Base-by-base conservation (phyloP, 2,329 filamentous ascomycete species). In the Pestalotiopsis sp. region DNA sequence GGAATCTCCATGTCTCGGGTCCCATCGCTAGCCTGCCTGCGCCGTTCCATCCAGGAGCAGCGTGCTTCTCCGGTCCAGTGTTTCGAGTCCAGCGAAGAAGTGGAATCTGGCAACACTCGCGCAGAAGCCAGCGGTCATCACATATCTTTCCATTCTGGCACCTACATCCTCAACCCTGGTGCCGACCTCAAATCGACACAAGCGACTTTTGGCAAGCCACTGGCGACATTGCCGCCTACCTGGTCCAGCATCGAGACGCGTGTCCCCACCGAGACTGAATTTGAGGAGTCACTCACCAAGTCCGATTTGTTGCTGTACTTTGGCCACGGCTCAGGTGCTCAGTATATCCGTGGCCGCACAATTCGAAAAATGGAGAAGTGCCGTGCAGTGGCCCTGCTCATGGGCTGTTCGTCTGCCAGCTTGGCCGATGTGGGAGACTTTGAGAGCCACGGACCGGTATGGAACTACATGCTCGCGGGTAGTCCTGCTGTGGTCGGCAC, bases 241-340 rank as follows among this genome's bases (percentile, higher is more conserved):
- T 98, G 95, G 94, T 87, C 83, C 3, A 85, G 88, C 59, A 90
- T 96, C 69, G 84, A 92, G 68, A 87, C 89, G 70, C 89, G 89
- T 25, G 84, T 86, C 2, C 96, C 96, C 0, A 89, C 86, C 0
- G 95, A 98, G 78, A 81, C 87, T 2, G 93, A 97, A 70, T 95
- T 98, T 79, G 90, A 91, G 71, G 75, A 81, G 0, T 88, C 88
- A 0, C 86, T 99, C 9, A 83, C 88, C 61, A 80, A 84, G 0
- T 90, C 90, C 20, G 90, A 94, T 68, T 83, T 97, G 2, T 84
- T 98, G 27, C 86, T 99, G 12, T 99, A 99, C 83, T 98, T 99
- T 80, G 96, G 96, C 1, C 96, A 99, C 81, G 96, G 96, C 70
- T 95, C 93, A 72, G 96, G 95, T 25, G 93, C 93, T 36, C 96